Conservation (phyloP, 208 protist genomes). For the Leishmania tropica region DNA sequence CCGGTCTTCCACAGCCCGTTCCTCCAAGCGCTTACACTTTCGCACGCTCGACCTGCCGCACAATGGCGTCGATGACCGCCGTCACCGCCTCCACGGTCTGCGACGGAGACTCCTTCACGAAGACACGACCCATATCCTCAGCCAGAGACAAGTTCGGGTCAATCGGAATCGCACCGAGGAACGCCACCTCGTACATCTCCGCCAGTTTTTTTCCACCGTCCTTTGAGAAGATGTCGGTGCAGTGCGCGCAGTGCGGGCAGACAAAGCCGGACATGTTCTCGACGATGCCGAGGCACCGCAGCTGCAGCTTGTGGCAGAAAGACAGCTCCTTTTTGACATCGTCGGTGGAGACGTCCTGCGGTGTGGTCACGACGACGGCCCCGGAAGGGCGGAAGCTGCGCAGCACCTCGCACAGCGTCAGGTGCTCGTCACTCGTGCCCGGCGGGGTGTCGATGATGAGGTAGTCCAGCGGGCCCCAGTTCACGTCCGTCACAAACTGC, state of each 20-base stretch:
- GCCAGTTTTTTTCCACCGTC: slow-evolving; percentile 83
- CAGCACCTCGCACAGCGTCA: slow-evolving; percentile 88
- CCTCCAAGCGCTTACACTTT: background rate
- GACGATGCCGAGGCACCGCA: slow-evolving; percentile 90
- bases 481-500: slow-evolving; percentile 90
- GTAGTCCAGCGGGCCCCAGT: slow-evolving; percentile 91
- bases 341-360: slow-evolving; percentile 89
- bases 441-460: slow-evolving; percentile 94
- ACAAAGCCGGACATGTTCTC: slow-evolving; percentile 95
- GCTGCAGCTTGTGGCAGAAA: slow-evolving; percentile 86
- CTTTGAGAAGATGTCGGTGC: slow-evolving; percentile 86
- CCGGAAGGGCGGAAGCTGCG: slow-evolving; percentile 57
- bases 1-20: background rate
- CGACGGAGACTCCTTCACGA: slow-evolving; percentile 36
- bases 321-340: slow-evolving; percentile 94
- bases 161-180: slow-evolving; percentile 84
- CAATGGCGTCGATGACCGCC: slow-evolving; percentile 54
- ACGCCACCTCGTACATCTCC: slow-evolving; percentile 80
- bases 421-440: slow-evolving; percentile 93
- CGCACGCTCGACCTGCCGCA: slow-evolving; percentile 63
- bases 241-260: slow-evolving; percentile 92
- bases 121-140: slow-evolving; percentile 73
- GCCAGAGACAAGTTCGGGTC: slow-evolving; percentile 75
- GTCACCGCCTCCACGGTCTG: slow-evolving; percentile 58
- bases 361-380: slow-evolving; percentile 91